These are phyloP conservation scores for Sordariomycetes sp. DNA, from an alignment of 2,329 filamentous ascomycete genomes.

Conservation along the genomic window DNA sequence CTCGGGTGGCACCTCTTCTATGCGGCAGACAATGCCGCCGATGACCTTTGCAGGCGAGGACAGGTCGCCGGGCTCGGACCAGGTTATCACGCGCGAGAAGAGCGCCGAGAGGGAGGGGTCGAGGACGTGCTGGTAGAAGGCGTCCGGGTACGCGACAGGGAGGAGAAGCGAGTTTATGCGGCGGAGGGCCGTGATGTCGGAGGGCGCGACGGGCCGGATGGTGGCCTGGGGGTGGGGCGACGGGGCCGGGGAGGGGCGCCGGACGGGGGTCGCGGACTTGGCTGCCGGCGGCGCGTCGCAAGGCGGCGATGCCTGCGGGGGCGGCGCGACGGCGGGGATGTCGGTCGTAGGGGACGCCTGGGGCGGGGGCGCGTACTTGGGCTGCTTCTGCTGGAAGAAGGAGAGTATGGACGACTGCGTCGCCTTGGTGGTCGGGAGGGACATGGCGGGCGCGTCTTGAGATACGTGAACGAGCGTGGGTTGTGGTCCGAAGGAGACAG, in stretches of 20 bases:
- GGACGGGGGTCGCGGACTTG: slow-evolving; percentile 9
- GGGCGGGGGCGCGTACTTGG: slow-evolving; percentile 20
- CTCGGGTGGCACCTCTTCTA: slow-evolving; percentile 24
- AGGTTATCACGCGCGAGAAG: slow-evolving; percentile 48
- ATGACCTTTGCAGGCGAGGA: slow-evolving; percentile 32
- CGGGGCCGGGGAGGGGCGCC: slow-evolving; percentile 12
- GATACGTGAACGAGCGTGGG: not conserved
- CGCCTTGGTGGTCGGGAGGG: slow-evolving; percentile 22
- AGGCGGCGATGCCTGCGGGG: slow-evolving; percentile 18
- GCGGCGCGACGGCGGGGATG: slow-evolving; percentile 12
- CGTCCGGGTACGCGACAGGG: slow-evolving; percentile 48
- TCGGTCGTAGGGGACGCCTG: slow-evolving; percentile 1
- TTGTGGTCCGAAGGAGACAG: not conserved
- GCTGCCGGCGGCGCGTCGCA: slow-evolving; percentile 10
- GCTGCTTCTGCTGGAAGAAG: slow-evolving; percentile 38
- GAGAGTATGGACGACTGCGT: slow-evolving; percentile 46
- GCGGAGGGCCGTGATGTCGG: slow-evolving; percentile 43
- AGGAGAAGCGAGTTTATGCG: slow-evolving; percentile 54
- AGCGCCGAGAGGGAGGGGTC: slow-evolving; percentile 33
- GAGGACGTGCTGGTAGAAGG: slow-evolving; percentile 44
- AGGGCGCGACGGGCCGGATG: slow-evolving; percentile 34
- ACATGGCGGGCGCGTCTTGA: slow-evolving; percentile 16
- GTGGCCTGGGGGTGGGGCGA: slow-evolving; percentile 31
- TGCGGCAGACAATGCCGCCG: slow-evolving; percentile 48
- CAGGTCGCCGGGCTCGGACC: slow-evolving; percentile 26